Evolutionary conservation across 1,284 basidiomycete species (phyloP), one percentile per base, ranked within the genome.

Genomic region (Erythrobasidium hasegawianum): DNA sequence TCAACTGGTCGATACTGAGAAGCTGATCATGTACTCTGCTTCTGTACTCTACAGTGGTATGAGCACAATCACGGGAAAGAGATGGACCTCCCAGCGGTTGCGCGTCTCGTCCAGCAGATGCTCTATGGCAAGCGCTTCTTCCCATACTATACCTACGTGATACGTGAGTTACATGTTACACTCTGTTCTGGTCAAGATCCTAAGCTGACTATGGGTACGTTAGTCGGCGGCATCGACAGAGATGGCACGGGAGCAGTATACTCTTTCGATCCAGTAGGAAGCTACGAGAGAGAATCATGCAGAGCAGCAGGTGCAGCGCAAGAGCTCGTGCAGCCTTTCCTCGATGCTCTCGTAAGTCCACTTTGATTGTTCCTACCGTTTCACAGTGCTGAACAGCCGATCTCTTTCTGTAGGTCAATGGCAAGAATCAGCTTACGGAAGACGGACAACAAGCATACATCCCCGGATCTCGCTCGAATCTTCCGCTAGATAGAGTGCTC

Each of bases 71-170:
- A 97, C 79, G 84, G 89, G 70, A 93, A 93, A 78, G 89, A 90
- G 73, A 95, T 95, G 88, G 87, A 89, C 24, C 82, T 97, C 52
- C 87, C 87, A 71, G 86, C 91, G 27, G 94, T 97, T 75, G 93
- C 93, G 26, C 85, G 92, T 65, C 82, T 97, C 74, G 92, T 97
- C 64, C 93, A 96, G 78, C 94, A 91, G 3, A 95, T 96, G 90
- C 84, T 97, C 41, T 97, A 96, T 75, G 87, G 84, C 54, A 86
- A 89, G 71, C 86, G 93, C 61, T 95, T 96, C 82, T 96, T 96
- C 84, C 93, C 93, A 1, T 96, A 88, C 82, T 96, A 94, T 77
- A 88, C 94, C 45, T 92, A 90, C 82, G 94, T 93, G 78, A 93
- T 97, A 76, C 85, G 92, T 92, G 73, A 73, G 88, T 83, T n/a